These are phyloP conservation scores for Dioszegia hungarica DNA, from an alignment of 768 basidiomycete genomes.

Conservation along the genomic window DNA sequence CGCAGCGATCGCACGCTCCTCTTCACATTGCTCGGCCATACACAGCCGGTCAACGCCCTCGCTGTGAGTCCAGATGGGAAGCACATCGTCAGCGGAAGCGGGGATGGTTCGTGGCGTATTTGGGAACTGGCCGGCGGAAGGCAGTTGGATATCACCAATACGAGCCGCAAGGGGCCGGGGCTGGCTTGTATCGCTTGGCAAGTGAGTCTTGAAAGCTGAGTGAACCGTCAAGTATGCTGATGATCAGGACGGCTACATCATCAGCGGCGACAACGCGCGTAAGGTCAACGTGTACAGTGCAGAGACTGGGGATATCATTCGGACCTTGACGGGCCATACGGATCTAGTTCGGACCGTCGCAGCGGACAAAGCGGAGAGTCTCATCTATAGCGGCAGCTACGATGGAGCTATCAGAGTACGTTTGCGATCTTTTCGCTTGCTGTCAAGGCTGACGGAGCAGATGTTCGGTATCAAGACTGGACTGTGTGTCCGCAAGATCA, in stretches of 20 bases:
- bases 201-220: slow-evolving; percentile 26
- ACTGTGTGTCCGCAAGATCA: not conserved
- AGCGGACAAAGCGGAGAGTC: slow-evolving; percentile 6
- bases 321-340: slow-evolving; percentile 23
- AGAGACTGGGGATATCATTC: slow-evolving; percentile 2
- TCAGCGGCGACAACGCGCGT: slow-evolving; percentile 23
- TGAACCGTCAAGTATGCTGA: not conserved
- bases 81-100: slow-evolving; percentile 23
- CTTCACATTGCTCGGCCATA: slow-evolving; percentile 9
- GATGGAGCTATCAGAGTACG: slow-evolving; percentile 28
- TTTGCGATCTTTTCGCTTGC: not conserved
- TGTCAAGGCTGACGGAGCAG: not conserved
- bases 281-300: slow-evolving; percentile 23
- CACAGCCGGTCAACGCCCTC: slow-evolving; percentile 25
- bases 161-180: slow-evolving; percentile 7
- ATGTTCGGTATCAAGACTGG: not conserved
- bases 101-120: slow-evolving; percentile 26
- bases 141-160: not conserved
- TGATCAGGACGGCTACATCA: slow-evolving; percentile 20
- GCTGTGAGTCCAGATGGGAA: slow-evolving; percentile 6
- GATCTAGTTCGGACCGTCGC: slow-evolving; percentile 27
- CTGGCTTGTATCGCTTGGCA: slow-evolving; percentile 34
- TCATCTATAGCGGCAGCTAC: slow-evolving; percentile 32
- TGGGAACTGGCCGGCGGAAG: slow-evolving; percentile 2
- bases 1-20: not conserved